Base-by-base conservation (phyloP, 192 early-diverging fungal species). In the Lunasporangiospora selenospora region DNA sequence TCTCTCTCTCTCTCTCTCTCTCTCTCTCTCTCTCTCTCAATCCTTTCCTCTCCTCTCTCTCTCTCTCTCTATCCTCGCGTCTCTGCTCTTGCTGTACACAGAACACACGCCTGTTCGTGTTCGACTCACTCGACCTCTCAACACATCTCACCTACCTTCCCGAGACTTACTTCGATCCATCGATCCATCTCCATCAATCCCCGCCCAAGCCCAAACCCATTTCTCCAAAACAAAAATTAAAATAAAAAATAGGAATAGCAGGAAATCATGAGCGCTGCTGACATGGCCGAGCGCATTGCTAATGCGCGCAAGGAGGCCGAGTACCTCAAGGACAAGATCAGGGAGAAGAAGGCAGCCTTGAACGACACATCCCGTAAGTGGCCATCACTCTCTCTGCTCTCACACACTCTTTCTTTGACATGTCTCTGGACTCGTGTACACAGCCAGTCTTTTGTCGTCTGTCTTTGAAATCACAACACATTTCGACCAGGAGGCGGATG, bases 271-370 rank as follows among this genome's bases (percentile, higher is more conserved):
- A 73, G 42, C 55, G 55, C 59, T 24, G n/a, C 77, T 53, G 95
- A 99, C 75, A 90, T 98, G 44, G 85, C 89, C 12, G 96, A 98
- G 63, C 81, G 93, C 76, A 96, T 98, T 61, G 87, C 88, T 34
- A 84, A 84, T 24, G 96, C 95, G 44, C 83, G 95, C 65, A 91
- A 93, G 70, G 97, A 99, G 58, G 95, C 97, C 21, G 97, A 99
- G 80, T 82, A 83, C 46, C 77, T 99, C 38, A 99, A 98, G 78
- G 97, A 99, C 61, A 88, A 89, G 70, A 96, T 99, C 77, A 94
- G 92, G 80, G 88, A 90, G 67, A 97, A 92, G 66, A 93, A 91
- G 75, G 92, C 95, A 59, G 91, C 94, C 47, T 87, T 99, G 31
- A 93, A 92, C 21, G 98, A 99, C 81, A 96, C 94, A 43, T 93